phyloP scores from a whole-genome alignment of 257 asterid species.

The Capsicum chinense region DNA sequence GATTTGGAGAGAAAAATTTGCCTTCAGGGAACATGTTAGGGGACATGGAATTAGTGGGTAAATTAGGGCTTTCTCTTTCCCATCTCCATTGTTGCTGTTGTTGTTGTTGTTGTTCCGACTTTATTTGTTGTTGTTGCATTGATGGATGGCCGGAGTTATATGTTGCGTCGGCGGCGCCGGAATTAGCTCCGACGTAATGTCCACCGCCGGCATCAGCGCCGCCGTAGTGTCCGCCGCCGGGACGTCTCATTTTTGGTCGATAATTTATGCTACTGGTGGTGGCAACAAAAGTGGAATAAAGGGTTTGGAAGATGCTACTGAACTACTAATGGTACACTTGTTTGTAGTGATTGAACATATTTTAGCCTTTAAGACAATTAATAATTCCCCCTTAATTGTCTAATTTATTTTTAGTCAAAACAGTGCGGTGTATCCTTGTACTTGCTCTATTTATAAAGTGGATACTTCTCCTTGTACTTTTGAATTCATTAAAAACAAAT shows the following conservation, averaged over 20 bases:
- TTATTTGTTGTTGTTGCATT: conserved; percentile 42
- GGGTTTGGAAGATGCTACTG: not conserved
- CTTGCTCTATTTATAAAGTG: too few species aligned
- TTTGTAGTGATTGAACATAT: not conserved
- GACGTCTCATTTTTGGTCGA: conserved; percentile 1
- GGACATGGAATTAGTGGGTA: conserved; percentile 65
- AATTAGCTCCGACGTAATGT: conserved; percentile 18
- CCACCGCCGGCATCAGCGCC: conserved; percentile 27
- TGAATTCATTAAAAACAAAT: too few species aligned
- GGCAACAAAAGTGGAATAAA: not conserved
- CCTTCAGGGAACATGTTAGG: conserved; percentile 68
- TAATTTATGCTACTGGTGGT: not conserved
- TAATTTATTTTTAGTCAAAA: not conserved
- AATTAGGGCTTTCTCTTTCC: conserved; percentile 67
- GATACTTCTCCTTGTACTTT: too few species aligned
- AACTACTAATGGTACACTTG: not conserved
- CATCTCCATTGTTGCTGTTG: conserved; percentile 68
- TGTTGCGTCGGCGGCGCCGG: not conserved
- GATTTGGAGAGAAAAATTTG: conserved; percentile 19
- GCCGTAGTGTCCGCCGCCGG: conserved; percentile 26
- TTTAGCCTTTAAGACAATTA: not conserved
- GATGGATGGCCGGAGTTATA: not conserved
- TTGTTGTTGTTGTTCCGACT: conserved; percentile 45
- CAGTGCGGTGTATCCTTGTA: too few species aligned
- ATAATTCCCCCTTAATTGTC: not conserved